Percentiles rank a stretch among this genome's conserved stretches.
These are phyloP conservation scores for Lachnellula occidentalis DNA, from an alignment of 2,329 filamentous ascomycete species.

Conservation along the genomic window DNA sequence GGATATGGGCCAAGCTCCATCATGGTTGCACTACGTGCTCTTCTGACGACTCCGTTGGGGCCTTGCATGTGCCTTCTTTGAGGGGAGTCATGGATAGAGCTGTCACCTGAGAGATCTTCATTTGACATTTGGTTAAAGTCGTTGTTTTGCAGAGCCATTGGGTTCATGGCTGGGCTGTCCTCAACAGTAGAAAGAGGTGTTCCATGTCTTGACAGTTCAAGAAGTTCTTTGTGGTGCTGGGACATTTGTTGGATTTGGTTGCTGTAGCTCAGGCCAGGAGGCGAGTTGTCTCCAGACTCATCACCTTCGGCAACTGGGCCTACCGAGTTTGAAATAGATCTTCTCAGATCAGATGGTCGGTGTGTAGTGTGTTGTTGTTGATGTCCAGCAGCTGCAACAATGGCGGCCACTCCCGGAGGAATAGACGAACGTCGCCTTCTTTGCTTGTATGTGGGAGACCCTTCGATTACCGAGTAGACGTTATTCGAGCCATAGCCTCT, in stretches of 20 bases:
- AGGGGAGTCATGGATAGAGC: constrained; percentile 53
- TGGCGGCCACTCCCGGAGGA: constrained; percentile 67
- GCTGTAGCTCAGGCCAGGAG: constrained; percentile 69
- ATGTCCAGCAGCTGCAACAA: constrained; percentile 52
- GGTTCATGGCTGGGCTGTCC: constrained; percentile 71
- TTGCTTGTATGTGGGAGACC: constrained; percentile 98
- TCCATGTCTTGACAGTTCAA: constrained; percentile 81
- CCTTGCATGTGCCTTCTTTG: constrained; percentile 65
- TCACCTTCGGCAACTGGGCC: constrained; percentile 76
- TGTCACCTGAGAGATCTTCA: constrained; percentile 56
- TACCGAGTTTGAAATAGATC: constrained; percentile 85
- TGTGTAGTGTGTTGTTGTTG: constrained; percentile 57
- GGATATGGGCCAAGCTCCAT: constrained; percentile 96
- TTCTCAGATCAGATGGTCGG: constrained; percentile 81
- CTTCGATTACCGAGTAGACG: constrained; percentile 93
- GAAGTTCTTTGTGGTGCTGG: constrained; percentile 70
- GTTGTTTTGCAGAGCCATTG: constrained; percentile 63
- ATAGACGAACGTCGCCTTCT: constrained; percentile 89
- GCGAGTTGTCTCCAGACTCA: constrained; percentile 72
- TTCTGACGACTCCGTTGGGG: constrained; percentile 71
- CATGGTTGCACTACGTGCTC: constrained; percentile 89
- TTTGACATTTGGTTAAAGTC: constrained; percentile 60
- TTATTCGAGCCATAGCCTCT: constrained; percentile 65
- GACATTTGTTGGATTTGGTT: constrained; percentile 59
- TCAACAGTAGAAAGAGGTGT: constrained; percentile 85